Conservation (phyloP, 2,329 filamentous ascomycete species). For the Decorospora gaudefroyi region DNA sequence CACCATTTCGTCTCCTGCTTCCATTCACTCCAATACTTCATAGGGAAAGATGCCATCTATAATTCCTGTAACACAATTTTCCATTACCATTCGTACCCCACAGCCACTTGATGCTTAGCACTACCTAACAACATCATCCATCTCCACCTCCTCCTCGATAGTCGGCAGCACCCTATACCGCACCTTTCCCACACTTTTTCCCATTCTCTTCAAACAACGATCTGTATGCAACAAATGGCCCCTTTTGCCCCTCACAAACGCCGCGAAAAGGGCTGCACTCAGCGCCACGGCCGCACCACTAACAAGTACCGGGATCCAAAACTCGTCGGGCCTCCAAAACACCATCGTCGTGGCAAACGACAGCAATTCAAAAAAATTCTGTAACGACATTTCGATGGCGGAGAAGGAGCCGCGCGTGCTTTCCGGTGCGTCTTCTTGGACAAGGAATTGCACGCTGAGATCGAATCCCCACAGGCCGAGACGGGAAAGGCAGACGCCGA, state of each 20-base stretch:
- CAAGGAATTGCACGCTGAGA: slow-evolving; percentile 52
- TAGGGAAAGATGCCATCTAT: not conserved
- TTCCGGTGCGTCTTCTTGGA: slow-evolving; percentile 52
- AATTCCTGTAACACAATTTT: not conserved
- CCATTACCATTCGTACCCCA: not conserved
- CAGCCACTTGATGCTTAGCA: not conserved
- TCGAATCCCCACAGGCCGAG: slow-evolving; percentile 57
- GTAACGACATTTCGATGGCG: slow-evolving; percentile 67
- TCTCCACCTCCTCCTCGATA: slow-evolving; percentile 29
- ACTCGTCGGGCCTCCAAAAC: slow-evolving; percentile 66
- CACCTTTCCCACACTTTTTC: slow-evolving; percentile 13
- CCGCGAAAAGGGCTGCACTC: slow-evolving; percentile 59
- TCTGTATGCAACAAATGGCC: slow-evolving; percentile 55
- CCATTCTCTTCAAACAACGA: slow-evolving; percentile 25
- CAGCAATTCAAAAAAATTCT: slow-evolving; percentile 71
- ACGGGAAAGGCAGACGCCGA: slow-evolving; percentile 49
- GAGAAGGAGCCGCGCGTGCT: slow-evolving; percentile 67
- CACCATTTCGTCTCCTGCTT: too few relatives aligned
- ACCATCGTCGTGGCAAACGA: slow-evolving; percentile 69
- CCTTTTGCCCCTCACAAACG: slow-evolving; percentile 61
- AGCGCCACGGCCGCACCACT: slow-evolving; percentile 59
- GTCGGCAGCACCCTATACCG: slow-evolving; percentile 29
- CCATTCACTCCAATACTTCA: not conserved
- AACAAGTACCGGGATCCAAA: slow-evolving; percentile 65
- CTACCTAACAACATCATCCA: slow-evolving; percentile 4